A percentile compares a stretch with the other conserved stretches of the same genome.
Conservation (phyloP, 2,329 filamentous ascomycete genomes). For the Claviceps cyperi region DNA sequence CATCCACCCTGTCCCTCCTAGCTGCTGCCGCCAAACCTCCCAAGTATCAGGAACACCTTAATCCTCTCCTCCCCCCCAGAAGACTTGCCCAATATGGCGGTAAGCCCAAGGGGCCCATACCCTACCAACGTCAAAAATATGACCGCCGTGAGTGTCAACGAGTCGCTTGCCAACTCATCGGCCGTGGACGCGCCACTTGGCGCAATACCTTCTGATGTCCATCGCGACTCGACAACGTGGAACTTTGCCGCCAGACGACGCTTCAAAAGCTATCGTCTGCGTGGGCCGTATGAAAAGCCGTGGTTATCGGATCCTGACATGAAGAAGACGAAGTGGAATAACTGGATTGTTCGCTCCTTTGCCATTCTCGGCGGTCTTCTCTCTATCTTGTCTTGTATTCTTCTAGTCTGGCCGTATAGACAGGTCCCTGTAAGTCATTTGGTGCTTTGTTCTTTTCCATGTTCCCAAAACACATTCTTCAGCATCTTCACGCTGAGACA, state of each 20-base stretch:
- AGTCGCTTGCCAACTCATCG: constrained; percentile 1
- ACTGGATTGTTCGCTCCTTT: constrained; percentile 18
- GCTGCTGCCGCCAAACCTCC: neutral
- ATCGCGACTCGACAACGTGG: neutral
- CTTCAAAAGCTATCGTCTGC: constrained; percentile 22
- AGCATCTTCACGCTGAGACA: too few relatives aligned
- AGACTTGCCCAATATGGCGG: neutral
- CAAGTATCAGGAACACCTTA: neutral
- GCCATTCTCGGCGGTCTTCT: constrained; percentile 19
- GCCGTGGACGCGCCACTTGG: neutral
- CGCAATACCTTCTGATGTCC: neutral
- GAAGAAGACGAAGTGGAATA: constrained; percentile 21
- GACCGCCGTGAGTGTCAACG: neutral
- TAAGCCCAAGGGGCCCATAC: neutral
- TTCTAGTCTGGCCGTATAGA: constrained; percentile 15
- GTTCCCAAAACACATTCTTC: too few relatives aligned
- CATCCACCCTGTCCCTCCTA: neutral
- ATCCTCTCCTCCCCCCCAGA: too few relatives aligned
- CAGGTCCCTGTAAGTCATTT: constrained; percentile 9
- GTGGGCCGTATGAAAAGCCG: constrained; percentile 22
- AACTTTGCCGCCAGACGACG: constrained; percentile 5
- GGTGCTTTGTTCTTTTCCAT: neutral
- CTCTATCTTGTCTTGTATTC: constrained; percentile 19
- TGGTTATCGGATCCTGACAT: constrained; percentile 21
- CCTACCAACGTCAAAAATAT: neutral